Evolutionary conservation across 208 protist genomes (phyloP).

Genomic region (Endotrypanum monterogeii): DNA sequence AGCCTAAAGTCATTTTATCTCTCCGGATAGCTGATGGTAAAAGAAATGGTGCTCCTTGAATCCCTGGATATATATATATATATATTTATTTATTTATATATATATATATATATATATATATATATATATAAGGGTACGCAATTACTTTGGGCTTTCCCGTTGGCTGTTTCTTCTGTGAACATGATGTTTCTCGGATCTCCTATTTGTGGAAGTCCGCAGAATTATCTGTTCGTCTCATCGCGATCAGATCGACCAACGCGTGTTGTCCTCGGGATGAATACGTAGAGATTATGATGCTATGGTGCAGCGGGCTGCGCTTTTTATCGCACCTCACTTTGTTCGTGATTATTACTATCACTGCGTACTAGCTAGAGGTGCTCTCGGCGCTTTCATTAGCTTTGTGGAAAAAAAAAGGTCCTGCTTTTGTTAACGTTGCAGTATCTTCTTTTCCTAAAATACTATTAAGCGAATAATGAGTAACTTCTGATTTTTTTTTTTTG

Average conservation of each 20-base stretch:
- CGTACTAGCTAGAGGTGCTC: not conserved
- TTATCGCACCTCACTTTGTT: not conserved
- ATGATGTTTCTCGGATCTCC: not conserved
- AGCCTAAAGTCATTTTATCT: not conserved
- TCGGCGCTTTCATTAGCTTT: not conserved
- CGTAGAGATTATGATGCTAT: not conserved
- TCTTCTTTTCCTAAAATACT: conserved; percentile 12
- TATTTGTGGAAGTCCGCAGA: not conserved
- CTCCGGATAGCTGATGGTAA: not conserved
- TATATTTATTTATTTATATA: not conserved
- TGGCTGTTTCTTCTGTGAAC: not conserved
- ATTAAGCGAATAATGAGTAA: conserved; percentile 11
- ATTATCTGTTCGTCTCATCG: not conserved
- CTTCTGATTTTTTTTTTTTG: conserved; percentile 8
- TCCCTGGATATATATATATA: not conserved
- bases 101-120: not conserved
- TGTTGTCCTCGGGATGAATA: not conserved
- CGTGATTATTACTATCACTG: not conserved
- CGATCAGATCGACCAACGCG: not conserved
- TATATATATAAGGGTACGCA: not conserved
- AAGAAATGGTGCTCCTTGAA: not conserved
- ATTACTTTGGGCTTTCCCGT: not conserved
- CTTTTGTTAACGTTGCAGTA: conserved; percentile 9
- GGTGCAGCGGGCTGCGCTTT: not conserved
- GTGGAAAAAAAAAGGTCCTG: not conserved